These are phyloP conservation scores for Rhododendron vialii DNA, from an alignment of 148 eudicot species.

Conservation along the genomic window DNA sequence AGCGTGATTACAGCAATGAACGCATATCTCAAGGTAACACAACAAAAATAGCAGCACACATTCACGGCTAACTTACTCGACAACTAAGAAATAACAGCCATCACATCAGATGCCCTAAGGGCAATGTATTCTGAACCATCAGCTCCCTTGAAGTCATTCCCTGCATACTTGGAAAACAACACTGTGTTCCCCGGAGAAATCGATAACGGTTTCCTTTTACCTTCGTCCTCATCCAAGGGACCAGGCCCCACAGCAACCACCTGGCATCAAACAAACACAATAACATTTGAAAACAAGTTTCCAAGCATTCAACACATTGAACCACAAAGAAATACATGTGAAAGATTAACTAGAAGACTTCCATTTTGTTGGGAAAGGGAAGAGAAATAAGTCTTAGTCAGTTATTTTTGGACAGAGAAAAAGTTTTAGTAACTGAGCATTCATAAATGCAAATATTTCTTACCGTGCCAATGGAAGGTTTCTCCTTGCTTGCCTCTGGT, in stretches of 20 bases:
- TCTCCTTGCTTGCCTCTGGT: conserved; percentile 76
- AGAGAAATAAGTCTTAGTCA: neutral
- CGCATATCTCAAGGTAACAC: neutral
- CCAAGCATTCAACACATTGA: neutral
- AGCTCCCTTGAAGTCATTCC: conserved; percentile 76
- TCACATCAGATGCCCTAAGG: conserved; percentile 67
- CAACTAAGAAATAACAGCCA: conserved; percentile 79
- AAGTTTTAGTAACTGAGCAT: neutral
- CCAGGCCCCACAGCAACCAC: conserved; percentile 87
- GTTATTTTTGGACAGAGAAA: neutral
- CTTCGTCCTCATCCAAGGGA: conserved; percentile 62
- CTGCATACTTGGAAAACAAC: conserved; percentile 80
- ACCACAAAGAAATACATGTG: neutral
- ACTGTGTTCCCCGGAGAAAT: conserved; percentile 70
- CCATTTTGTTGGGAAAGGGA: neutral
- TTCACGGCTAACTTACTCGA: neutral
- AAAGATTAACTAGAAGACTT: neutral
- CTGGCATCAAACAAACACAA: conserved; percentile 26
- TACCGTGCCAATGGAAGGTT: conserved; percentile 90
- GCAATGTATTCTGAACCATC: conserved; percentile 79
- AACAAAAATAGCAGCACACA: neutral
- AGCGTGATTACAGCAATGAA: neutral
- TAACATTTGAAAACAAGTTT: neutral
- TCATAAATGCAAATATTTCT: conserved; percentile 4
- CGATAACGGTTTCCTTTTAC: conserved; percentile 55